Percentiles rank a stretch among this genome's conserved stretches.
phyloP scores from a whole-genome alignment of 768 basidiomycete species.

The Phylloporus sp. region DNA sequence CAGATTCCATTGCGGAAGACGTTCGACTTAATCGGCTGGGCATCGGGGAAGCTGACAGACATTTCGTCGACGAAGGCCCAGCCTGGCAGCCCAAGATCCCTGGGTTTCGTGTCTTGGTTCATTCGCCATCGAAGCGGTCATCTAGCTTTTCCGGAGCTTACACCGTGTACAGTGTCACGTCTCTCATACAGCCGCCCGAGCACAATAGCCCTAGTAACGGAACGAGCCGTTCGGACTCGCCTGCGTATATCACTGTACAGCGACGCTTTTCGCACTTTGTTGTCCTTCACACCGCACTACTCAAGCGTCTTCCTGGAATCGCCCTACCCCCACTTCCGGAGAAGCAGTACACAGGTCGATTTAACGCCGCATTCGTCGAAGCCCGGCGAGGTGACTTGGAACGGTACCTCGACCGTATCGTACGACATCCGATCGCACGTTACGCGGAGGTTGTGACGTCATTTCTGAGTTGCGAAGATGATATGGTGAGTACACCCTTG shows the following conservation, averaged over 20 bases:
- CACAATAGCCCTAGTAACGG: slow-evolving; percentile 18
- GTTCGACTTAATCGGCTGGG: slow-evolving; percentile 39
- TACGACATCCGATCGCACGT: slow-evolving; percentile 72
- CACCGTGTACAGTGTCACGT: slow-evolving; percentile 73
- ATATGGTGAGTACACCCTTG: slow-evolving; percentile 50
- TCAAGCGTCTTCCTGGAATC: slow-evolving; percentile 67
- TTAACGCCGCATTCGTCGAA: slow-evolving; percentile 79
- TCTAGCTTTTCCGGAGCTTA: slow-evolving; percentile 67
- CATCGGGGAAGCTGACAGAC: slow-evolving; percentile 57
- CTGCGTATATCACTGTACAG: slow-evolving; percentile 66
- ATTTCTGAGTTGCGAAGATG: slow-evolving; percentile 75
- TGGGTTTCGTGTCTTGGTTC: slow-evolving; percentile 68
- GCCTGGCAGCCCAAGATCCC: slow-evolving; percentile 74
- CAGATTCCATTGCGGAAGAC: slow-evolving; percentile 41
- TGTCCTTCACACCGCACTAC: slow-evolving; percentile 67
- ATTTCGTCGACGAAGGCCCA: slow-evolving; percentile 68
- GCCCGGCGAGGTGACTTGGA: slow-evolving; percentile 78
- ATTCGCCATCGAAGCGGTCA: slow-evolving; percentile 74
- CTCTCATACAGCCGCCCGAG: slow-evolving; percentile 30
- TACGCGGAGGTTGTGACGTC: slow-evolving; percentile 77
- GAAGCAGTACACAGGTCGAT: slow-evolving; percentile 79
- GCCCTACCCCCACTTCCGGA: slow-evolving; percentile 80
- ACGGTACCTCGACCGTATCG: slow-evolving; percentile 66
- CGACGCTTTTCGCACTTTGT: slow-evolving; percentile 86
- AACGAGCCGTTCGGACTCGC: slow-evolving; percentile 28